Evolutionary conservation across 139 green algal genomes (phyloP).

Genomic region (Chlamydomonas sphaeroides): DNA sequence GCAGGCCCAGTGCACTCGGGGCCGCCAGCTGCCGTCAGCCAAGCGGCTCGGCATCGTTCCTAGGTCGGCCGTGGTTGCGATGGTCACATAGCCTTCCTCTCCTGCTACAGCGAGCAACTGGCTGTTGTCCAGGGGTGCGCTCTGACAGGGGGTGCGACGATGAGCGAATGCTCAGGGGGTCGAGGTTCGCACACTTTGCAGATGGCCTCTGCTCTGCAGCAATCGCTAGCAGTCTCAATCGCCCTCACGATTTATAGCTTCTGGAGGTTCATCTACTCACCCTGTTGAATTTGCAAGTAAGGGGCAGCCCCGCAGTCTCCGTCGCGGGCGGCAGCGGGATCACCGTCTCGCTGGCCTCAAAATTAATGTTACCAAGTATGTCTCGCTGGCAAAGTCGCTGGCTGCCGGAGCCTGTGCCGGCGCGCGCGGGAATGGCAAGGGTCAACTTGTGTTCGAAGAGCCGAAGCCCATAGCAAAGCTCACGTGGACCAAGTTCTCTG

Average conservation of each 20-base stretch:
- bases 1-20: conserved; percentile 71
- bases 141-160: no score
- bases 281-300: conserved; percentile 11
- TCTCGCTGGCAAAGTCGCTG: background rate
- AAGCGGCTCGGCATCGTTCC: conserved; percentile 43
- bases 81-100: conserved; percentile 81
- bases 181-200: no score
- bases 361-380: background rate
- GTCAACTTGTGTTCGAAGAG: background rate
- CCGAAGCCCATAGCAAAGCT: no score
- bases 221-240: no score
- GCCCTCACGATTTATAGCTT: no score
- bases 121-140: no score
- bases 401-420: no score
- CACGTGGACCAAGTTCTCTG: no score
- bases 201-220: no score
- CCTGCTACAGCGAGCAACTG: conserved; percentile 78
- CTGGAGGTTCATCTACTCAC: no score
- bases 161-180: no score
- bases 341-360: background rate
- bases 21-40: conserved; percentile 38
- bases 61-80: conserved; percentile 60
- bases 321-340: background rate
- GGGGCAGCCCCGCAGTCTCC: background rate
- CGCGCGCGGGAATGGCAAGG: no score